Percentiles rank a stretch among this genome's conserved stretches.
These are phyloP conservation scores for Ascocoryne sarcoides DNA, from an alignment of 2,329 filamentous ascomycete species.

Conservation along the genomic window DNA sequence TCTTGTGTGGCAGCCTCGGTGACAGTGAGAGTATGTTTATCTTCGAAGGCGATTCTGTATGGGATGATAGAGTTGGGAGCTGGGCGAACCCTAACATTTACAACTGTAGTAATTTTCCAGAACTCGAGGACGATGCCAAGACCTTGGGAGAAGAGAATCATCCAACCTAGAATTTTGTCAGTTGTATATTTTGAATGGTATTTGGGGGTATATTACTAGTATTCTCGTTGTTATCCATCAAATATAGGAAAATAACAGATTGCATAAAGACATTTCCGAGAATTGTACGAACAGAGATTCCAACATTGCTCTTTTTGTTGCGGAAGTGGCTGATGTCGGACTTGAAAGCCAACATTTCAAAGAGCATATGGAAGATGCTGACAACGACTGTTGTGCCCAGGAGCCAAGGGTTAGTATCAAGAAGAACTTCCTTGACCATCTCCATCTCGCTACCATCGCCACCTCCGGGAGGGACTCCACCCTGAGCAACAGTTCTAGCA, in stretches of 20 bases:
- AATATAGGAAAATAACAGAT: constrained; percentile 86
- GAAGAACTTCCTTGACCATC: constrained; percentile 89
- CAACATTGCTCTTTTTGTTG: constrained; percentile 99
- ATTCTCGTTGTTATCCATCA: constrained; percentile 94
- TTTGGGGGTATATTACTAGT: constrained; percentile 45
- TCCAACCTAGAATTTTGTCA: constrained; percentile 55
- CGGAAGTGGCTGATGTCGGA: constrained; percentile 97
- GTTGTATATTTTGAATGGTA: not conserved
- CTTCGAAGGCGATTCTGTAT: constrained; percentile 77
- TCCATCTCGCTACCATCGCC: constrained; percentile 92
- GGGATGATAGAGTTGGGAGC: constrained; percentile 63
- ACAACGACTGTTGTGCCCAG: constrained; percentile 77
- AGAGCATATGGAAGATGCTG: constrained; percentile 83
- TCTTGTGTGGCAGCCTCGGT: constrained; percentile 98
- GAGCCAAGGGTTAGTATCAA: constrained; percentile 90
- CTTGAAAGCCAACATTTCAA: constrained; percentile 94
- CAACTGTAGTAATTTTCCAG: constrained; percentile 96
- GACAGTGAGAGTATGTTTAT: constrained; percentile 92
- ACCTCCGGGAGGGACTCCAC: constrained; percentile 48
- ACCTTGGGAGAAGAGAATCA: constrained; percentile 89
- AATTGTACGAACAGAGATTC: constrained; percentile 92
- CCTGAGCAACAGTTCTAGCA: constrained; percentile 63
- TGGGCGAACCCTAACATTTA: constrained; percentile 74
- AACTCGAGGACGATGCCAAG: constrained; percentile 57
- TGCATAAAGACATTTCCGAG: constrained; percentile 98